A percentile compares a stretch with the other conserved stretches of the same genome.
These are phyloP conservation scores for Tricladium varicosporioides DNA, from an alignment of 2,329 filamentous ascomycete genomes.

Conservation along the genomic window DNA sequence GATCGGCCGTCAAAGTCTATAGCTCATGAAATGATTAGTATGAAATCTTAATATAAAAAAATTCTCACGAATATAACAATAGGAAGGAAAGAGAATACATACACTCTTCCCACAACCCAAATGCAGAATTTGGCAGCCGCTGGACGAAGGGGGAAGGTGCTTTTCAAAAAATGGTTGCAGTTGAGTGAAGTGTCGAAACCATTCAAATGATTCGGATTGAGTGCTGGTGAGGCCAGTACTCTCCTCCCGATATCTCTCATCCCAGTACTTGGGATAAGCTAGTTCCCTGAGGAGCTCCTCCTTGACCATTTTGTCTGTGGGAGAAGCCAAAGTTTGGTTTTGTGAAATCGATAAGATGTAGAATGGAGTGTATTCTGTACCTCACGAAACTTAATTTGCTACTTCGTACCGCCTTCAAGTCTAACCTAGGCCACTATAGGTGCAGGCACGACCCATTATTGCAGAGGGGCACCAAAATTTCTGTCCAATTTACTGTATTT, in stretches of 20 bases:
- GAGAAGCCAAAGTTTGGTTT: too few species aligned
- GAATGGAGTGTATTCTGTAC: too few species aligned
- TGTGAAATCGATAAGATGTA: too few species aligned
- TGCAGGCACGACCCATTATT: too few species aligned
- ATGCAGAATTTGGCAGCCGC: background rate
- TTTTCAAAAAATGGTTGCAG: background rate
- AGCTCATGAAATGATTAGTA: background rate
- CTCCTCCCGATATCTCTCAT: background rate
- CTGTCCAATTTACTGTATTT: too few species aligned
- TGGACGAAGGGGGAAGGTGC: background rate
- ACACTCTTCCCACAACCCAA: slow-evolving; percentile 1
- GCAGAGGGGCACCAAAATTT: too few species aligned
- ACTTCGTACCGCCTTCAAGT: too few species aligned
- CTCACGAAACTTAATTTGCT: too few species aligned
- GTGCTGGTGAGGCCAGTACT: background rate
- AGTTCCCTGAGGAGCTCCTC: background rate
- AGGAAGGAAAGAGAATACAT: too few species aligned
- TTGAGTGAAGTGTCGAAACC: background rate
- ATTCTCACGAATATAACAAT: too few species aligned
- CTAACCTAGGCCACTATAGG: too few species aligned
- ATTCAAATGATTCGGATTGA: background rate
- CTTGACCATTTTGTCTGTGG: background rate
- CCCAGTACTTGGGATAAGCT: background rate
- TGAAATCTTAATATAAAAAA: too few species aligned
- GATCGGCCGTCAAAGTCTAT: slow-evolving; percentile 50